Conservation (phyloP, 2,329 filamentous ascomycete genomes). For the Lachnellula cervina region DNA sequence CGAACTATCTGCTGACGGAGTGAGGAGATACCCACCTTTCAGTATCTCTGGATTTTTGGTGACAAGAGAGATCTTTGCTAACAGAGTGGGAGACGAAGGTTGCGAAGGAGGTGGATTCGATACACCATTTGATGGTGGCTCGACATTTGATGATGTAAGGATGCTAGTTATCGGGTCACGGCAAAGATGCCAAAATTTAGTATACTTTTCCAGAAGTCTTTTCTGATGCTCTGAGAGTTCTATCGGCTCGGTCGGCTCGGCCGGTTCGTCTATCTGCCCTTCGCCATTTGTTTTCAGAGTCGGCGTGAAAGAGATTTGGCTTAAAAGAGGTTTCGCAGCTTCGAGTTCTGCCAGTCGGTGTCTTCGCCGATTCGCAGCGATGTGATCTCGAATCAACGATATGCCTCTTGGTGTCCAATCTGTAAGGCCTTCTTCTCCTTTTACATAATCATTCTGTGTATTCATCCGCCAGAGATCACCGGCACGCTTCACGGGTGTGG, state of each 20-base stretch:
- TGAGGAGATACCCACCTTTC: conserved; percentile 83
- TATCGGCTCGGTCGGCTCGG: not conserved
- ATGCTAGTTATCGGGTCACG: conserved; percentile 39
- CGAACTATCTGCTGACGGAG: conserved; percentile 73
- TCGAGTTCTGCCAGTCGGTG: conserved; percentile 75
- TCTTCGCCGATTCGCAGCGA: conserved; percentile 68
- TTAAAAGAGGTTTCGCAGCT: conserved; percentile 62
- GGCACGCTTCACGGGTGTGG: conserved; percentile 83
- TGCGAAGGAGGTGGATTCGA: conserved; percentile 28
- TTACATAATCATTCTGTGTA: conserved; percentile 91
- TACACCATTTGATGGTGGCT: conserved; percentile 63
- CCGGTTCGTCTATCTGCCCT: conserved; percentile 25
- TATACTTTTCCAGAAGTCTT: conserved; percentile 37
- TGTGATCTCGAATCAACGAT: conserved; percentile 84
- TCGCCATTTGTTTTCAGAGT: conserved; percentile 14
- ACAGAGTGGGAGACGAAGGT: conserved; percentile 56
- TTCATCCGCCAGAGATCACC: conserved; percentile 96
- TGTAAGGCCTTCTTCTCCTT: conserved; percentile 82
- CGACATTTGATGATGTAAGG: conserved; percentile 56
- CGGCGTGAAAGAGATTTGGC: conserved; percentile 45
- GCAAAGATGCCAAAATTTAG: conserved; percentile 31
- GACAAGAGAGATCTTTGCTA: conserved; percentile 71
- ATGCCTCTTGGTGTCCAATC: conserved; percentile 88
- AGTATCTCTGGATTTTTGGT: conserved; percentile 76
- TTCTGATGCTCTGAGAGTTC: conserved; percentile 31